Evolutionary conservation across 805 yeast genomes (phyloP).

Genomic region (Ogataea populi-albae): DNA sequence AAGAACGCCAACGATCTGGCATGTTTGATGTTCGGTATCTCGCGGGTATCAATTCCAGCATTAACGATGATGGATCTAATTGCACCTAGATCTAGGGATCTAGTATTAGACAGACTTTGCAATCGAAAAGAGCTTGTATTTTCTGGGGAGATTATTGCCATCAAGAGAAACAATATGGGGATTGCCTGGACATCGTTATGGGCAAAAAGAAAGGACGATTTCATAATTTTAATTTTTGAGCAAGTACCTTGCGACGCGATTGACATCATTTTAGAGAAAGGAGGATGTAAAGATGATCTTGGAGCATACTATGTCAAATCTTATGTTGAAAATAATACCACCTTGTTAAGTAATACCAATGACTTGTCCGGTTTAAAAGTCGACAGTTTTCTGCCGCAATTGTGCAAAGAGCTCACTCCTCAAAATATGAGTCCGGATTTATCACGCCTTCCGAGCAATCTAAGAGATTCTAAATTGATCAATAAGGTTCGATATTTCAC

Average conservation of each 20-base stretch:
- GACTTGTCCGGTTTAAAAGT: slow-evolving; percentile 18
- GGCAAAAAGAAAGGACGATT: slow-evolving; percentile 74
- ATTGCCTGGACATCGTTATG: slow-evolving; percentile 85
- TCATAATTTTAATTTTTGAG: slow-evolving; percentile 81
- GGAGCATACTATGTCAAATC: slow-evolving; percentile 23
- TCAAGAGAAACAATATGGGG: slow-evolving; percentile 60
- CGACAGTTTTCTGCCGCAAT: slow-evolving; percentile 21
- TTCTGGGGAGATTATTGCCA: slow-evolving; percentile 83
- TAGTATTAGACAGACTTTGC: slow-evolving; percentile 57
- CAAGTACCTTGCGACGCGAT: slow-evolving; percentile 75
- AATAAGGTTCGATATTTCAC: slow-evolving; percentile 67
- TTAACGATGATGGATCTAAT: slow-evolving; percentile 71
- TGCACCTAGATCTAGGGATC: slow-evolving; percentile 70
- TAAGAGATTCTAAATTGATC: slow-evolving; percentile 42
- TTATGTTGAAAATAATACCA: slow-evolving; percentile 20
- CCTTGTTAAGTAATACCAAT: slow-evolving; percentile 21
- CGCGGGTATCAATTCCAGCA: slow-evolving; percentile 58
- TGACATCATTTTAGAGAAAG: slow-evolving; percentile 50
- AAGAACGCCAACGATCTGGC: slow-evolving; percentile 89
- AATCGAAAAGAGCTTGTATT: slow-evolving; percentile 51
- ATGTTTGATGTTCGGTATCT: slow-evolving; percentile 80
- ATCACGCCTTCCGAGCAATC: slow-evolving; percentile 7
- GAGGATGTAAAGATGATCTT: slow-evolving; percentile 17
- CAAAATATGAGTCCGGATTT: slow-evolving; percentile 4
- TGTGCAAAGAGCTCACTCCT: slow-evolving; percentile 17